Evolutionary conservation across 139 green algal species (phyloP).

Genomic region (Haematococcus sp.): DNA sequence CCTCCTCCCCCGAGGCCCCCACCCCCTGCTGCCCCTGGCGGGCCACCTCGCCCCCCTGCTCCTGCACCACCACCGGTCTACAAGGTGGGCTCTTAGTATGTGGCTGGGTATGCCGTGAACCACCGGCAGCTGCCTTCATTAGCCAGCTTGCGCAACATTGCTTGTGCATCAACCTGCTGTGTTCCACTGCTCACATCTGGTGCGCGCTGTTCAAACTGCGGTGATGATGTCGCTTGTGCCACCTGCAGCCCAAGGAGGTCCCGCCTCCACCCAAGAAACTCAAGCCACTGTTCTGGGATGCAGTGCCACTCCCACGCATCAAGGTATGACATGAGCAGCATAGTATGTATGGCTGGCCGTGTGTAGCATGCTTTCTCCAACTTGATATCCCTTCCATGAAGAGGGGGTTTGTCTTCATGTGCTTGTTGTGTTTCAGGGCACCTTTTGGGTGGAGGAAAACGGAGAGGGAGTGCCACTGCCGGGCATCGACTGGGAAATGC

Average conservation of each 20-base stretch:
- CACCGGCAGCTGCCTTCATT: too few species aligned
- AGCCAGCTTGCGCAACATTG: too few species aligned
- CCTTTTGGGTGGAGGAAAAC: conserved; percentile 27
- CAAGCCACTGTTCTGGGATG: conserved; percentile 37
- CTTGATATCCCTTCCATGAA: neutral
- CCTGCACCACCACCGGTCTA: neutral
- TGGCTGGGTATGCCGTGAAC: too few species aligned
- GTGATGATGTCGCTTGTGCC: too few species aligned
- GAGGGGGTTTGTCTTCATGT: neutral
- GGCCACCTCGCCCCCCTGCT: neutral
- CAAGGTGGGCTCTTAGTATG: neutral
- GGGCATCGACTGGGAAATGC: conserved; percentile 18
- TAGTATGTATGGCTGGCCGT: neutral
- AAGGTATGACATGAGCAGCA: neutral
- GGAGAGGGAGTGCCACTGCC: neutral
- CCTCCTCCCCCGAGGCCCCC: neutral
- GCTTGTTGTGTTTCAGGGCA: conserved; percentile 1
- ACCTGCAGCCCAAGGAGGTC: conserved; percentile 9
- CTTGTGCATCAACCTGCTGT: too few species aligned
- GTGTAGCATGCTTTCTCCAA: neutral
- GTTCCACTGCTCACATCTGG: too few species aligned
- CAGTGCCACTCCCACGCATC: conserved; percentile 9
- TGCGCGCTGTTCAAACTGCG: too few species aligned
- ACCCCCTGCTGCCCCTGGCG: neutral
- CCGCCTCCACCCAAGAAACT: conserved; percentile 28